These are phyloP conservation scores for Talaromyces pinophilus DNA, from an alignment of 2,329 filamentous ascomycete species.

Conservation along the genomic window DNA sequence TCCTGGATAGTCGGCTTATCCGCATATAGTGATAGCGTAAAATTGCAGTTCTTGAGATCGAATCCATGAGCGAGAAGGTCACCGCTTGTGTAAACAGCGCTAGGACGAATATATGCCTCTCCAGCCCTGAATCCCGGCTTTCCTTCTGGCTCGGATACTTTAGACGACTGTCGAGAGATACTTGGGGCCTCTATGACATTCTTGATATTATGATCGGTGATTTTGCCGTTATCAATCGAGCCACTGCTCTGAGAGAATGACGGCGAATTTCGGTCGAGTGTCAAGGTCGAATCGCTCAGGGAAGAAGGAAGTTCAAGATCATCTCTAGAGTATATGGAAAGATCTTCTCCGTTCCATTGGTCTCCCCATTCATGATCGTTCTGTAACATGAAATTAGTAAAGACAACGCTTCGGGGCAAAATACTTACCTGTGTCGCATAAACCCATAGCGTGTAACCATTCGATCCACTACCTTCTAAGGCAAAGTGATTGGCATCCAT, in stretches of 20 bases:
- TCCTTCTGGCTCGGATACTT: constrained; percentile 54
- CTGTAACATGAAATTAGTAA: constrained; percentile 38
- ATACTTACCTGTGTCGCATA: constrained; percentile 69
- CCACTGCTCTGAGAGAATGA: constrained; percentile 57
- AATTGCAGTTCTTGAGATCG: constrained; percentile 75
- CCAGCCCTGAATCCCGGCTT: constrained; percentile 80
- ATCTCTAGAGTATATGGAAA: constrained; percentile 85
- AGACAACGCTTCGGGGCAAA: not conserved
- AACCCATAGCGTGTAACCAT: constrained; percentile 87
- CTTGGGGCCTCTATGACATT: constrained; percentile 61
- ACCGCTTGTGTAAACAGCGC: constrained; percentile 74
- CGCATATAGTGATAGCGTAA: constrained; percentile 70
- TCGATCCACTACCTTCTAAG: constrained; percentile 77
- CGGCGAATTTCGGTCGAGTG: constrained; percentile 48
- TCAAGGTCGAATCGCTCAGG: constrained; percentile 40
- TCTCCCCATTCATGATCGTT: constrained; percentile 90
- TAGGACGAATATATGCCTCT: constrained; percentile 88
- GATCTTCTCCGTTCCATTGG: constrained; percentile 95
- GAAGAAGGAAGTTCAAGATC: constrained; percentile 62
- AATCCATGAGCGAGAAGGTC: constrained; percentile 72
- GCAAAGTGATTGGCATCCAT: constrained; percentile 97
- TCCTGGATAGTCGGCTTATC: constrained; percentile 61
- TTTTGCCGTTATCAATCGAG: constrained; percentile 47
- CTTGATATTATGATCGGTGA: constrained; percentile 76
- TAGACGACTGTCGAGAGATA: constrained; percentile 59